phyloP scores from a whole-genome alignment of 441 rosid genomes.

The Croton laevigatus region DNA sequence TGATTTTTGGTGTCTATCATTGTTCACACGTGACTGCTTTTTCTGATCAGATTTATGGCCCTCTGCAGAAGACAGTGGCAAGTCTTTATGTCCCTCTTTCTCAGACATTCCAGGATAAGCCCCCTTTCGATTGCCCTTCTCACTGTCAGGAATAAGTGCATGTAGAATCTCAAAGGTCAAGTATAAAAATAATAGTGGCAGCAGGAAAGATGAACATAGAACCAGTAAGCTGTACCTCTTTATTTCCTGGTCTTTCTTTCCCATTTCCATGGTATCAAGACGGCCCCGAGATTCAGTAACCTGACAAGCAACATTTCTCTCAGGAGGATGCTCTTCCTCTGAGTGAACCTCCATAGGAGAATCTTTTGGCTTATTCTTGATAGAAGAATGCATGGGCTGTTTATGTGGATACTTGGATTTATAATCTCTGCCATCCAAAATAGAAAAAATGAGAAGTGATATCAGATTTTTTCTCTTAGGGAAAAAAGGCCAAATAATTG shows the following conservation, averaged over 20 bases:
- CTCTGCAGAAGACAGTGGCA: constrained; percentile 19
- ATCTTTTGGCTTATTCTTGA: constrained; percentile 33
- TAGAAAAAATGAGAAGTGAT: neutral
- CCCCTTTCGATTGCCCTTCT: constrained; percentile 41
- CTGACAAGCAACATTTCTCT: constrained; percentile 24
- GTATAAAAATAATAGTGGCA: neutral
- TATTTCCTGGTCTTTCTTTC: constrained; percentile 42
- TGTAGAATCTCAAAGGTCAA: constrained; percentile 15
- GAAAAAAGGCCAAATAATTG: neutral
- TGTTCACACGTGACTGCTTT: constrained; percentile 26
- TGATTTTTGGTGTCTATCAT: constrained; percentile 25
- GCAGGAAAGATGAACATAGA: neutral
- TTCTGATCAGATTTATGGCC: constrained; percentile 43
- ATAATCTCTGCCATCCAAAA: constrained; percentile 30
- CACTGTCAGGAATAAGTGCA: constrained; percentile 40
- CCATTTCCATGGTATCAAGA: constrained; percentile 27
- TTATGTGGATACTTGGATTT: constrained; percentile 34
- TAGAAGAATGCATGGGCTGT: constrained; percentile 34
- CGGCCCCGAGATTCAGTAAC: constrained; percentile 26
- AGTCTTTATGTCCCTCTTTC: constrained; percentile 36
- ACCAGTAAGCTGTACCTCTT: constrained; percentile 41
- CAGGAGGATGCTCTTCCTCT: constrained; percentile 31
- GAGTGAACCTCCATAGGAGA: constrained; percentile 28
- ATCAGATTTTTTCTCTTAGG: no score
- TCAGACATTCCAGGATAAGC: constrained; percentile 35